phyloP scores from a whole-genome alignment of 495 filamentous ascomycete species.

The Talaromyces thailandensis region DNA sequence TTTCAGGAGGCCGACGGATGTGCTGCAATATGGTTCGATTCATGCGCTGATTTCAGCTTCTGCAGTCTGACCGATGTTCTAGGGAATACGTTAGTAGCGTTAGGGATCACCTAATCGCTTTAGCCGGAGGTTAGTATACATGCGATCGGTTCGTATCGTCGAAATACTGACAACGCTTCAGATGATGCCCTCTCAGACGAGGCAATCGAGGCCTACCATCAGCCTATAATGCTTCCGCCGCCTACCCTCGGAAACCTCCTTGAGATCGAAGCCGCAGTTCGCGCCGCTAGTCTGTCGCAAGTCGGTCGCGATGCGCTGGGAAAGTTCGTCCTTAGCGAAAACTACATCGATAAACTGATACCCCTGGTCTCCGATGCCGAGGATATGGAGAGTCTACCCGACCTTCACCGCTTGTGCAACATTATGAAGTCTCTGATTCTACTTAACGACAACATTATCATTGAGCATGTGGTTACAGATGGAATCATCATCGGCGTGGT shows the following conservation, averaged over 20 bases:
- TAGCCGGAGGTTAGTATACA: constrained; percentile 36
- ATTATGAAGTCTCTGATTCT: constrained; percentile 96
- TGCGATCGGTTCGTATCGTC: background rate
- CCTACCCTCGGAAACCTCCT: constrained; percentile 70
- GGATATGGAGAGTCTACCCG: constrained; percentile 75
- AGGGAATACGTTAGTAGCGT: constrained; percentile 89
- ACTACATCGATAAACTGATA: constrained; percentile 82
- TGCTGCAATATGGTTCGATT: constrained; percentile 71
- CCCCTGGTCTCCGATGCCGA: constrained; percentile 80
- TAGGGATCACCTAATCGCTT: constrained; percentile 57
- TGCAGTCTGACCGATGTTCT: constrained; percentile 14
- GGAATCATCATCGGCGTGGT: constrained; percentile 85
- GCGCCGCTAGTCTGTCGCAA: constrained; percentile 61
- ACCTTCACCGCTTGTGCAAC: constrained; percentile 87
- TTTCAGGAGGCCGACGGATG: constrained; percentile 98
- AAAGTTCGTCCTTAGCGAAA: constrained; percentile 73
- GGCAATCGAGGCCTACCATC: constrained; percentile 52
- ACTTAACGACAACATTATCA: constrained; percentile 88
- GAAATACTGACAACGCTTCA: constrained; percentile 17
- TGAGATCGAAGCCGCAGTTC: constrained; percentile 77
- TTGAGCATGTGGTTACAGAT: constrained; percentile 88
- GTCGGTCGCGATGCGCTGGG: constrained; percentile 79
- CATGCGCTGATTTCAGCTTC: constrained; percentile 7
- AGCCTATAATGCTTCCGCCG: constrained; percentile 63
- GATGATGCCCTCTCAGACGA: constrained; percentile 93